Conservation (phyloP, 495 filamentous ascomycete genomes). For the Daldinia decipiens region DNA sequence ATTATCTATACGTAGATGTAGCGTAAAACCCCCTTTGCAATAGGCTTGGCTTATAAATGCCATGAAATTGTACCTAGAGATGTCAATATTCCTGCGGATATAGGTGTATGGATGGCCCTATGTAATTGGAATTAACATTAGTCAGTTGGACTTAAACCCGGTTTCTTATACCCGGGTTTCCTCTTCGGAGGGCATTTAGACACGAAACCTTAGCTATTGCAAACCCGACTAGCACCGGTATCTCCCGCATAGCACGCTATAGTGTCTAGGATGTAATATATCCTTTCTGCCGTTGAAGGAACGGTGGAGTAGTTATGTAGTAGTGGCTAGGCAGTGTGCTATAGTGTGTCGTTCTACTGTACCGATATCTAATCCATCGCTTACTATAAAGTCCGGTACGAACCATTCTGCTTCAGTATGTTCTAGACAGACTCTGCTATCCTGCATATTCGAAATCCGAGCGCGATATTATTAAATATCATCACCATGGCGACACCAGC, state of each 20-base stretch:
- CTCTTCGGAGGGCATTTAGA: too few species aligned
- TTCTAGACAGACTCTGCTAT: not conserved
- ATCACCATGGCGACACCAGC: constrained; percentile 29
- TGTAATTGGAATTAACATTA: not conserved
- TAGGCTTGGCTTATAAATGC: too few species aligned
- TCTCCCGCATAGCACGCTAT: not conserved
- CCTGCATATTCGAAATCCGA: constrained; percentile 1
- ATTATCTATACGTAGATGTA: not conserved
- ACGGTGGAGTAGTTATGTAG: not conserved
- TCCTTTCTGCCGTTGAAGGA: too few species aligned
- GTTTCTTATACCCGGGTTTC: too few species aligned
- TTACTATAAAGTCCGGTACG: not conserved
- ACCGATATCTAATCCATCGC: not conserved
- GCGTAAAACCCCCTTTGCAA: too few species aligned
- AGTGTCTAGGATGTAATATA: too few species aligned
- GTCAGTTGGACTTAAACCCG: too few species aligned
- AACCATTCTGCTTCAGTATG: too few species aligned
- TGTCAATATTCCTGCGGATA: not conserved
- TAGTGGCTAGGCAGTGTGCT: not conserved
- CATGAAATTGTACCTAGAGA: too few species aligned
- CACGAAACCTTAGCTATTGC: not conserved
- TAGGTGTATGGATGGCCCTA: not conserved
- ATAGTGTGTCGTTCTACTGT: not conserved
- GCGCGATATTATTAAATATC: not conserved
- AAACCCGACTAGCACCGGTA: constrained; percentile 3